phyloP scores from a whole-genome alignment of 768 basidiomycete species.

The Termitomyces sp. region DNA sequence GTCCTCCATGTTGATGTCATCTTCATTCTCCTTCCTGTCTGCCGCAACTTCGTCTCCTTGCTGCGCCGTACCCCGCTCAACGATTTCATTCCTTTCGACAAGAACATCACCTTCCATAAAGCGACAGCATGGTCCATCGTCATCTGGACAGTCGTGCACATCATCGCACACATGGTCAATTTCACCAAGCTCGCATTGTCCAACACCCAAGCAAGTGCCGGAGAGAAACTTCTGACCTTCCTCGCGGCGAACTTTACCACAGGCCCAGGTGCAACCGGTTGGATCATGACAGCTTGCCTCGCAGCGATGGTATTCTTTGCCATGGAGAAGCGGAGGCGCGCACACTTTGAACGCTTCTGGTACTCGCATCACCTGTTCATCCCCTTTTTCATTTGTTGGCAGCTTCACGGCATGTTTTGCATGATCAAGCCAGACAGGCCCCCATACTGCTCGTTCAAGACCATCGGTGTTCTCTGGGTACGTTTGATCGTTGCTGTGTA shows the following conservation, averaged over 20 bases:
- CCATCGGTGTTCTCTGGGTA: conserved; percentile 94
- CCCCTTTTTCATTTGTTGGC: conserved; percentile 91
- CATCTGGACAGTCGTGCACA: conserved; percentile 69
- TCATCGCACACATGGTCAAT: conserved; percentile 82
- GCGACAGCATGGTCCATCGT: conserved; percentile 90
- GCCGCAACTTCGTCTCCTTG: conserved; percentile 90
- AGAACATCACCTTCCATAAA: conserved; percentile 89
- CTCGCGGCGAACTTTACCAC: conserved; percentile 74
- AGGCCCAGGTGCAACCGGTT: conserved; percentile 79
- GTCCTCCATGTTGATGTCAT: conserved; percentile 88
- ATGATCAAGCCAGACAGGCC: conserved; percentile 91
- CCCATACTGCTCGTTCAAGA: conserved; percentile 81
- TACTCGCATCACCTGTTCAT: conserved; percentile 88
- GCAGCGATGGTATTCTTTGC: conserved; percentile 83
- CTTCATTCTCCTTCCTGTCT: conserved; percentile 92
- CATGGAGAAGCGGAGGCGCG: conserved; percentile 69
- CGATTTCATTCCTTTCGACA: conserved; percentile 87
- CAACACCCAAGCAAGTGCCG: conserved; percentile 47
- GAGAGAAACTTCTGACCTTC: conserved; percentile 62
- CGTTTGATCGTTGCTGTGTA: conserved; percentile 16
- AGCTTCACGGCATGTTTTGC: conserved; percentile 95
- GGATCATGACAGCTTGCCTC: conserved; percentile 78
- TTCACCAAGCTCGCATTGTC: conserved; percentile 60
- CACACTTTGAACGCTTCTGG: conserved; percentile 87
- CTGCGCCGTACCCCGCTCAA: conserved; percentile 83